Percentiles rank a stretch among this genome's conserved stretches.
Evolutionary conservation across 2,329 filamentous ascomycete genomes (phyloP).

Genomic region (Beauveria varroae): DNA sequence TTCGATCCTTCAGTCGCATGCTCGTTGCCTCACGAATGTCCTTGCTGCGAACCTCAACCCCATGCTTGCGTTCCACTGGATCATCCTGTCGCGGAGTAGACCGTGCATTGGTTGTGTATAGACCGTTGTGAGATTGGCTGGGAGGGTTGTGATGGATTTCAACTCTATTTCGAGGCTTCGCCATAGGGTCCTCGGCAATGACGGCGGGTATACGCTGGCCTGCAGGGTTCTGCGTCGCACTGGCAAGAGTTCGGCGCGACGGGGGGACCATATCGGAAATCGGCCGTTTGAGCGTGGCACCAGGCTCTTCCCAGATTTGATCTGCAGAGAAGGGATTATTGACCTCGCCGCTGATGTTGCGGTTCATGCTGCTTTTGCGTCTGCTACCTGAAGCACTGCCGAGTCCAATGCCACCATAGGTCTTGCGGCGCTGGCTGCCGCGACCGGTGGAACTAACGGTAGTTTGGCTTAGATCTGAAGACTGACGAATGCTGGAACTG

Average conservation of each 20-base stretch:
- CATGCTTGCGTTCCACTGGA: constrained; percentile 59
- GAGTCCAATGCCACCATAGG: constrained; percentile 33
- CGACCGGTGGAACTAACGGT: constrained; percentile 11
- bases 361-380: constrained; percentile 57
- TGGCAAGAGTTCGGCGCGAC: constrained; percentile 25
- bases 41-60: constrained; percentile 74
- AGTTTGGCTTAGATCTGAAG: constrained; percentile 4
- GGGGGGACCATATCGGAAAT: constrained; percentile 24
- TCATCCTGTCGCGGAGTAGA: constrained; percentile 27
- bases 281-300: constrained; percentile 27
- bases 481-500: constrained; percentile 21
- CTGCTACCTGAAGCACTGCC: constrained; percentile 34
- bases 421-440: constrained; percentile 25
- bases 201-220: background rate
- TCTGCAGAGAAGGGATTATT: constrained; percentile 63
- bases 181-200: constrained; percentile 25
- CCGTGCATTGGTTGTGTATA: constrained; percentile 62
- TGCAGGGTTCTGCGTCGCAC: constrained; percentile 24
- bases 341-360: constrained; percentile 63
- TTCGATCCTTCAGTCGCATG: constrained; percentile 81
- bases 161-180: constrained; percentile 40
- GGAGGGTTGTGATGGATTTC: constrained; percentile 84
- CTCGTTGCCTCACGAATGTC: constrained; percentile 88
- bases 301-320: constrained; percentile 85
- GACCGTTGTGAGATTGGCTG: constrained; percentile 71